A percentile compares a stretch with the other conserved stretches of the same genome.
phyloP scores from a whole-genome alignment of 345 rosid genomes.

The Ceriops tagal region DNA sequence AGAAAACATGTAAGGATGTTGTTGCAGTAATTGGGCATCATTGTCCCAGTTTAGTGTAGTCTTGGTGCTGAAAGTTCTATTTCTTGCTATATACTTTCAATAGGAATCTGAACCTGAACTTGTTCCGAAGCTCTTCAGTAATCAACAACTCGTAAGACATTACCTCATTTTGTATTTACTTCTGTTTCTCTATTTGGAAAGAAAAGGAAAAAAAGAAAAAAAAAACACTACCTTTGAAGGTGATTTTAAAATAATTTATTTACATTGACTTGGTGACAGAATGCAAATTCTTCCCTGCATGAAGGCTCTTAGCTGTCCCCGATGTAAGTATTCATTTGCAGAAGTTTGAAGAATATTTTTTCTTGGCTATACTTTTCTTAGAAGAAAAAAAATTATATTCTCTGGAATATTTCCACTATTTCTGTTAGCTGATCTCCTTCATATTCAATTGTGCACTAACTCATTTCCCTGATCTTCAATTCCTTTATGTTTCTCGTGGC shows the following conservation, averaged over 20 bases:
- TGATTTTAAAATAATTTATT: background rate
- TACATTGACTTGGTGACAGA: conserved; percentile 19
- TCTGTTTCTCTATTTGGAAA: conserved; percentile 2
- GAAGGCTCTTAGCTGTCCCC: conserved; percentile 46
- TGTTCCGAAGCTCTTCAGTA: conserved; percentile 47
- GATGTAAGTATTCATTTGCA: conserved; percentile 26
- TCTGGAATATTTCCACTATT: too few species aligned
- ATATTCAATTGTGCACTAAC: too few species aligned
- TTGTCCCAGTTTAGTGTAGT: background rate
- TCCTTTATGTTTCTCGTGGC: conserved; percentile 7
- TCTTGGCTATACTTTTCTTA: too few species aligned
- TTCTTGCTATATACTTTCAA: conserved; percentile 12
- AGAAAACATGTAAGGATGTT: conserved; percentile 34
- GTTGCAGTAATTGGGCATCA: background rate
- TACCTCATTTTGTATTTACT: background rate
- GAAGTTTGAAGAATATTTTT: background rate
- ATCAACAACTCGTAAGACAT: conserved; percentile 45
- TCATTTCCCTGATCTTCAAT: background rate
- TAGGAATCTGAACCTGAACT: conserved; percentile 61
- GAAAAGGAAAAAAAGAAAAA: background rate
- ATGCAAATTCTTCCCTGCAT: conserved; percentile 49
- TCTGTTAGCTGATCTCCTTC: too few species aligned
- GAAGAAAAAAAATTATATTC: too few species aligned
- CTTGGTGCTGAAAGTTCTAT: conserved; percentile 3
- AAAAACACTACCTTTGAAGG: too few species aligned